Base-by-base conservation (phyloP, 495 filamentous ascomycete genomes). In the Hamigera avellanea region DNA sequence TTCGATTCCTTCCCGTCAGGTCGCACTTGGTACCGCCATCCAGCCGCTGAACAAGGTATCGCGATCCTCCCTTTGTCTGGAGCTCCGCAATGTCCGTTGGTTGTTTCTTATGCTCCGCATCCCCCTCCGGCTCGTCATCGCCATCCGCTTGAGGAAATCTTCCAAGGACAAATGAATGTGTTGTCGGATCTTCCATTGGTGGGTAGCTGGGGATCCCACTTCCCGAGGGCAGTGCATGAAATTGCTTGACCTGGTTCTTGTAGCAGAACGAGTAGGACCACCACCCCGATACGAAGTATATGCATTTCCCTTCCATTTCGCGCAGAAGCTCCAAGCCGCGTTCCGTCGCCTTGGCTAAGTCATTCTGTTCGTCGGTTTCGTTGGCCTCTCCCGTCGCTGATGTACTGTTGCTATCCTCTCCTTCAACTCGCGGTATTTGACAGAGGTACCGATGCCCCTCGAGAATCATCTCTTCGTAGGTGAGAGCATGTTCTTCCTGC, bases 241-340 rank as follows among this genome's bases (percentile, higher is more conserved):
- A 98, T 54, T 98, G 91, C 43, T 81, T 83, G 21, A 98, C 78
- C 37, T 83, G 75, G 29, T 75, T 69, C 49, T 83, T 81, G 63
- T 95, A 94, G 64, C 91, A 98, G 62, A 94, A 96, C 21, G 76
- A 80, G 55, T 98, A 98, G 37, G 80, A 86, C 91, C 91, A 98
- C 91, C 91, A 98, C 2, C 89, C 91, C 1, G 75, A 81, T 31
- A 86, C 69, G 57, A 81, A 95, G 61, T 93, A 95, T 43, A 98
- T 72, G 62, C 91, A 98, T 27, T 74, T 68, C 7, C 82, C 86
- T 26, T 95, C 76, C 56, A 98, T 80, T 19, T 80, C 86, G 48
- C 76, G 70, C 26, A 98, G 72, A n/a, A 96, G 70, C 52, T 95
- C 86, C 72, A 86, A 83, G 3, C 91, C 91, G 15, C 83, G 75